A percentile compares a stretch with the other conserved stretches of the same genome.
Evolutionary conservation across 2,329 filamentous ascomycete genomes (phyloP).

Genomic region (Alternaria tenuissima): DNA sequence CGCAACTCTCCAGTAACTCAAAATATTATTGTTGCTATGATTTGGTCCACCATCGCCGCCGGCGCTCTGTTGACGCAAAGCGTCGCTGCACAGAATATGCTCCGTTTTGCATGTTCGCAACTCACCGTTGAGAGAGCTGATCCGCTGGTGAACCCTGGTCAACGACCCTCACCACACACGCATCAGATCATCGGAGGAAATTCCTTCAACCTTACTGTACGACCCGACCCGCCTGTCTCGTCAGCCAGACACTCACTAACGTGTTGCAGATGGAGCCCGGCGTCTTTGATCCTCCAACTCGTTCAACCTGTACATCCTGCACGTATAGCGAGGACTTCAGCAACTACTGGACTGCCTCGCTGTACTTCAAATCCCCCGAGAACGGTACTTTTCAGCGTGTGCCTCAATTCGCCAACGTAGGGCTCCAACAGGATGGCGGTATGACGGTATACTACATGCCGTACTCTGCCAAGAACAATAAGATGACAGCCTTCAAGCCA

Average conservation of each 20-base stretch:
- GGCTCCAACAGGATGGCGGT: conserved; percentile 40
- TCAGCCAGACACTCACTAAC: conserved; percentile 14
- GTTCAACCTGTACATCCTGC: conserved; percentile 44
- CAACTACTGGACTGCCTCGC: conserved; percentile 45
- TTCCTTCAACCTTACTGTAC: conserved; percentile 43
- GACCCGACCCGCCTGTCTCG: too few relatives aligned
- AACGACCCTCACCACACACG: conserved; percentile 37
- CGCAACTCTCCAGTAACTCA: neutral
- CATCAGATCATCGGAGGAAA: conserved; percentile 47
- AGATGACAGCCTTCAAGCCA: conserved; percentile 25
- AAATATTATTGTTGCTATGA: conserved; percentile 20
- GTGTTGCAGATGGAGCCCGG: conserved; percentile 35
- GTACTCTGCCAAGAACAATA: conserved; percentile 64
- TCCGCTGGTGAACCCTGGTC: conserved; percentile 47
- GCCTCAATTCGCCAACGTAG: conserved; percentile 41
- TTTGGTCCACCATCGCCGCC: conserved; percentile 33
- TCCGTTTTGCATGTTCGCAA: conserved; percentile 47
- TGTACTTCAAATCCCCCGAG: conserved; percentile 44
- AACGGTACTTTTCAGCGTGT: conserved; percentile 47
- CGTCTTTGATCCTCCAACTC: conserved; percentile 31
- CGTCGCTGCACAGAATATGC: conserved; percentile 44
- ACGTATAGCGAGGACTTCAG: conserved; percentile 42
- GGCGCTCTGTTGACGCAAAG: conserved; percentile 33
- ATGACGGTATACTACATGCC: conserved; percentile 76
- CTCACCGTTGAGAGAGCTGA: conserved; percentile 62